Evolutionary conservation across 2,329 filamentous ascomycete genomes (phyloP).

Genomic region (Tolypocladium cylindrosporum): DNA sequence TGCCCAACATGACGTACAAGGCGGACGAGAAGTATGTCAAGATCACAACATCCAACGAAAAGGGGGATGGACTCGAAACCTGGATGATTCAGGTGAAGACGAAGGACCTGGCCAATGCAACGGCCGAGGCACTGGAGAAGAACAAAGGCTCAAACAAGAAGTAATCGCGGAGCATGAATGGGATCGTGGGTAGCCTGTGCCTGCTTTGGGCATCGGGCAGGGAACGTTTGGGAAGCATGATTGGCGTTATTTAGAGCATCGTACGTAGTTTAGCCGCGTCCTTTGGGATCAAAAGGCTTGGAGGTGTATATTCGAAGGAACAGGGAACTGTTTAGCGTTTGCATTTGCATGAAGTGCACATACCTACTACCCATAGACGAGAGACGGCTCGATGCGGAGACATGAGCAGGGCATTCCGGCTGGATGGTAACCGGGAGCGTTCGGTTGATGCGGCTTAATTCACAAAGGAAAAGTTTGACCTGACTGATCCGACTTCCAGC

Average conservation of each 20-base stretch:
- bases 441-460: background rate
- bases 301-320: background rate
- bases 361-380: background rate
- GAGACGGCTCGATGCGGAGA: background rate
- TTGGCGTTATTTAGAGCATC: conserved; percentile 7
- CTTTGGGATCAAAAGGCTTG: background rate
- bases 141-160: conserved; percentile 48
- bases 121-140: conserved; percentile 42
- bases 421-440: background rate
- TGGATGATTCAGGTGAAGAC: conserved; percentile 68
- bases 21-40: conserved; percentile 51
- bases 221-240: conserved; percentile 2
- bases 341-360: background rate
- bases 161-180: conserved; percentile 13
- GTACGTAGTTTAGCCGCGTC: background rate
- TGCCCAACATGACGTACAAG: conserved; percentile 54
- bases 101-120: conserved; percentile 41
- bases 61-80: conserved; percentile 51
- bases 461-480: background rate
- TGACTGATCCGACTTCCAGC: background rate
- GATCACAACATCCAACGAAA: conserved; percentile 45
- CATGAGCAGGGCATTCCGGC: too few species aligned
- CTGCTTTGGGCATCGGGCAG: background rate
- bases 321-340: background rate
- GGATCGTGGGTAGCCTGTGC: background rate